Percentiles rank a stretch among this genome's conserved stretches.
Evolutionary conservation across 495 filamentous ascomycete genomes (phyloP).

Genomic region (Aspergillus sclerotiicarbonarius): DNA sequence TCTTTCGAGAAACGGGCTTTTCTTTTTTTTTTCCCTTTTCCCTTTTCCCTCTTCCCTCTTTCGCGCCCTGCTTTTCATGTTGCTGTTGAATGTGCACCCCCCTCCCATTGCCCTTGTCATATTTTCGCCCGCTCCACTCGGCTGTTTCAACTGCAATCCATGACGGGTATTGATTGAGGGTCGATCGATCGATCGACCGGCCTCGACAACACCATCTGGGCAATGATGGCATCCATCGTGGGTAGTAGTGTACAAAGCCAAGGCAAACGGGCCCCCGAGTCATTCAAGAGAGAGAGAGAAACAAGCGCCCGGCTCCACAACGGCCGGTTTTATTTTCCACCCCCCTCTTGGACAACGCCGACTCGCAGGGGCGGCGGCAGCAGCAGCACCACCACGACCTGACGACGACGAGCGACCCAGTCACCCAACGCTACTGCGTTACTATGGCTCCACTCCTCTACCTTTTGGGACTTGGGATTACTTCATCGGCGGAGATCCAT

Average conservation of each 20-base stretch:
- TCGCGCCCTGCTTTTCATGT: not conserved
- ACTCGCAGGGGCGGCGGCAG: not conserved
- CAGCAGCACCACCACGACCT: not conserved
- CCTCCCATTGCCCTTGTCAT: not conserved
- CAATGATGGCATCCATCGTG: not conserved
- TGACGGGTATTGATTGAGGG: not conserved
- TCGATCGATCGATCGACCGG: not conserved
- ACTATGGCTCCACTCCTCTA: not conserved
- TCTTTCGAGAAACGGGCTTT: constrained; percentile 8
- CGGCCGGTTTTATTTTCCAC: not conserved
- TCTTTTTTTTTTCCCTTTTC: constrained; percentile 5
- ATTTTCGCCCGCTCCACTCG: not conserved
- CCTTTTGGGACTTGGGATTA: constrained; percentile 8
- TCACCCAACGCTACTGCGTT: not conserved
- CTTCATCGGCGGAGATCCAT: constrained; percentile 19
- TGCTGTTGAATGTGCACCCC: not conserved
- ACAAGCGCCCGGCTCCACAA: not conserved
- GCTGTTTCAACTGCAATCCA: not conserved
- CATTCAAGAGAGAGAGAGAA: not conserved
- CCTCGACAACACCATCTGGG: not conserved
- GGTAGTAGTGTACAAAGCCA: not conserved
- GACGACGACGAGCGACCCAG: not conserved
- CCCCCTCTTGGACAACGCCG: not conserved
- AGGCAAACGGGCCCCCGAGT: not conserved
- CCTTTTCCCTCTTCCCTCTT: not conserved